A percentile compares a stretch with the other conserved stretches of the same genome.
These are phyloP conservation scores for Jatropha multifida DNA, from an alignment of 441 rosid species.

Conservation along the genomic window DNA sequence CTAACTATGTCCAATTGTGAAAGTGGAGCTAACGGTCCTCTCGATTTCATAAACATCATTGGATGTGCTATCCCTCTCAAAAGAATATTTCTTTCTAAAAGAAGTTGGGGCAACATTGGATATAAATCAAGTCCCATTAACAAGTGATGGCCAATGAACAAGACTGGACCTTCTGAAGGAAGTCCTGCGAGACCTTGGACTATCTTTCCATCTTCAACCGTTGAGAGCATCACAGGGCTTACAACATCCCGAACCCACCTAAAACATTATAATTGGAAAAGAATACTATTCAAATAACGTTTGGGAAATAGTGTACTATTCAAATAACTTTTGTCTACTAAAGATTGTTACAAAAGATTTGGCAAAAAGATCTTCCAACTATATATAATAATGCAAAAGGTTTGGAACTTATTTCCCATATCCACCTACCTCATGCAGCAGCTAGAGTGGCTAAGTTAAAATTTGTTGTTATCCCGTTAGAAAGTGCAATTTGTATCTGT, in stretches of 20 bases:
- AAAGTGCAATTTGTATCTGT: not conserved
- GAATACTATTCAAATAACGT: not conserved
- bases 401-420: not conserved
- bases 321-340: not conserved
- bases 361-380: not conserved
- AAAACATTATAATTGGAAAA: slow-evolving; percentile 21
- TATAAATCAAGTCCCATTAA: slow-evolving; percentile 58
- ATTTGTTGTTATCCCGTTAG: not conserved
- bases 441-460: not conserved
- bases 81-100: slow-evolving; percentile 60
- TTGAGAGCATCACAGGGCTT: slow-evolving; percentile 78
- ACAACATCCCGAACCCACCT: slow-evolving; percentile 48
- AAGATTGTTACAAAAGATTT: not conserved
- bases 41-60: slow-evolving; percentile 42
- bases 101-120: slow-evolving; percentile 50
- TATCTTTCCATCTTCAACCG: slow-evolving; percentile 70
- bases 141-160: slow-evolving; percentile 82
- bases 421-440: not conserved
- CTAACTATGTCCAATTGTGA: slow-evolving; percentile 47
- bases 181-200: slow-evolving; percentile 77
- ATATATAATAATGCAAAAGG: not conserved
- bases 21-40: slow-evolving; percentile 42
- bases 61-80: slow-evolving; percentile 88
- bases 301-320: too few species aligned
- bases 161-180: slow-evolving; percentile 84